These are phyloP conservation scores for Linnemannia elongata DNA, from an alignment of 192 early-diverging fungal species.

Conservation along the genomic window DNA sequence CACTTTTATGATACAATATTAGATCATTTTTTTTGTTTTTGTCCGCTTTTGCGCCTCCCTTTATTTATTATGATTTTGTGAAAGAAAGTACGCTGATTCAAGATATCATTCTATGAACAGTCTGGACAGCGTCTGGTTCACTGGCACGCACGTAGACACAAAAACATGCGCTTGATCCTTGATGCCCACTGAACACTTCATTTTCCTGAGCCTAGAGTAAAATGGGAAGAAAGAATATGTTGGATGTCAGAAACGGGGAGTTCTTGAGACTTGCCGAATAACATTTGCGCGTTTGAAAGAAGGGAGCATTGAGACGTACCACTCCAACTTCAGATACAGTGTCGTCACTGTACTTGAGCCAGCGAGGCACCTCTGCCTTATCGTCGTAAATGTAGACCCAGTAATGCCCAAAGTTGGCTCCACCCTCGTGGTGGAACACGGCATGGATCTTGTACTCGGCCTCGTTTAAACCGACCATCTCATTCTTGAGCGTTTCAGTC, in stretches of 20 bases:
- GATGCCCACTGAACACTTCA: slow-evolving; percentile 70
- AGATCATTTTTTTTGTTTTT: background rate
- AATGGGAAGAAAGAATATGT: background rate
- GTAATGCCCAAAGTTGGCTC: slow-evolving; percentile 81
- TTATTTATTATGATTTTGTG: background rate
- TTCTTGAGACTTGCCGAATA: background rate
- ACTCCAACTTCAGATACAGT: slow-evolving; percentile 66
- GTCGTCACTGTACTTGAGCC: slow-evolving; percentile 85
- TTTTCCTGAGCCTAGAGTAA: slow-evolving; percentile 56
- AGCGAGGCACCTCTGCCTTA: slow-evolving; percentile 60
- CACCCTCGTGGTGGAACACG: slow-evolving; percentile 80
- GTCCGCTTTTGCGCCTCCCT: no score
- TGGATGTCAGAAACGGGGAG: background rate
- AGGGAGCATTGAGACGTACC: slow-evolving; percentile 17
- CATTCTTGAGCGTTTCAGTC: slow-evolving; percentile 29
- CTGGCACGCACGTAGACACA: slow-evolving; percentile 73
- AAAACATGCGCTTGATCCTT: slow-evolving; percentile 78
- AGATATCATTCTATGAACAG: slow-evolving; percentile 18
- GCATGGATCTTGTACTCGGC: slow-evolving; percentile 78
- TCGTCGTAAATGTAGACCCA: slow-evolving; percentile 82
- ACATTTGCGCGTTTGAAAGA: no score
- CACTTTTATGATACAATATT: background rate
- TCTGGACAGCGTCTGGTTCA: slow-evolving; percentile 28
- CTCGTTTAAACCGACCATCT: slow-evolving; percentile 52
- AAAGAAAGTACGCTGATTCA: background rate